A percentile compares a stretch with the other conserved stretches of the same genome.
Evolutionary conservation across 2,329 filamentous ascomycete species (phyloP).

Genomic region (Penicillium expansum): DNA sequence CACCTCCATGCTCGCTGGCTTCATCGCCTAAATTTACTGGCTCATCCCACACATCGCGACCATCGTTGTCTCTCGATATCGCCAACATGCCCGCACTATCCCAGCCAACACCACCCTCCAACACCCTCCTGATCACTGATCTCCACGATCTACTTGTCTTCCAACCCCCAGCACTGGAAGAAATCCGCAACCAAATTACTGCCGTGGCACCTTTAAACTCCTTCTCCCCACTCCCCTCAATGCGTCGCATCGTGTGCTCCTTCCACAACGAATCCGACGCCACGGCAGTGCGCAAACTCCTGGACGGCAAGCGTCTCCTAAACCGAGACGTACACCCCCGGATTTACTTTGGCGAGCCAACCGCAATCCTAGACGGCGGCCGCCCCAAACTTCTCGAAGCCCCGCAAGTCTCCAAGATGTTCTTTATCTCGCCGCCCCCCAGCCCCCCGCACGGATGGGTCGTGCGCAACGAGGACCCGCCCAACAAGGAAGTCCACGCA

Average conservation of each 20-base stretch:
- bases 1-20: constrained; percentile 16
- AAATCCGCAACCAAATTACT: constrained; percentile 45
- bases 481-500: constrained; percentile 64
- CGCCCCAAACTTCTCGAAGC: constrained; percentile 51
- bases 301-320: constrained; percentile 41
- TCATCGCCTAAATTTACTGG: background rate
- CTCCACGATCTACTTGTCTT: constrained; percentile 48
- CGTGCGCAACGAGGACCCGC: constrained; percentile 60
- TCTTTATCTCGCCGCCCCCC: constrained; percentile 65
- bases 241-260: constrained; percentile 52
- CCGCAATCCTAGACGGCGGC: constrained; percentile 43
- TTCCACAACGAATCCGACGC: constrained; percentile 46
- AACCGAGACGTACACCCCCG: constrained; percentile 36
- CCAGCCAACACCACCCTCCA: constrained; percentile 47
- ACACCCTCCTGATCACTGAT: constrained; percentile 52
- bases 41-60: constrained; percentile 29
- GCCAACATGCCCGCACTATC: constrained; percentile 46
- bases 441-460: constrained; percentile 65
- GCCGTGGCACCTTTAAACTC: constrained; percentile 47
- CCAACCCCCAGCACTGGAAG: constrained; percentile 44
- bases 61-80: constrained; percentile 47
- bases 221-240: constrained; percentile 51
- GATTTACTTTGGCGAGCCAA: constrained; percentile 55
- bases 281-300: constrained; percentile 42
- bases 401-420: constrained; percentile 60